These are phyloP conservation scores for Coelastrella sp. DNA, from an alignment of 139 green algal genomes.

Conservation along the genomic window DNA sequence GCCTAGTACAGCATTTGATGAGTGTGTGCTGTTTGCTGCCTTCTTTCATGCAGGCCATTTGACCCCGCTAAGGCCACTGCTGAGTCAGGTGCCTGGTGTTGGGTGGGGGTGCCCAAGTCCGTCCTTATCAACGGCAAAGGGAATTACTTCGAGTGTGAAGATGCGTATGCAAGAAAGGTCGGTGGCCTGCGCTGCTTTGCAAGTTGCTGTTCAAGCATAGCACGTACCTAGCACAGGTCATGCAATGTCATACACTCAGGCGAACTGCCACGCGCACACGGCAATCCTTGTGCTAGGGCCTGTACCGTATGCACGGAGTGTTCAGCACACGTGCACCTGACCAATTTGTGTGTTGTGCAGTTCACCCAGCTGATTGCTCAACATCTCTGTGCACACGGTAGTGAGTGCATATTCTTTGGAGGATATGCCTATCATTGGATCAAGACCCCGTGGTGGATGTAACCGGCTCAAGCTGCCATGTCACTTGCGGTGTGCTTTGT, in stretches of 20 bases:
- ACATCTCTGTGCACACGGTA: too few relatives aligned
- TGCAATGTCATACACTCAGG: neutral
- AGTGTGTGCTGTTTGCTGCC: too few relatives aligned
- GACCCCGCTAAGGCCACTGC: conserved; percentile 51
- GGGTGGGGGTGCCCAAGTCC: conserved; percentile 55
- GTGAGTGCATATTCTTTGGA: too few relatives aligned
- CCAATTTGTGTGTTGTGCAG: too few relatives aligned
- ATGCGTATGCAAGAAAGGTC: conserved; percentile 25
- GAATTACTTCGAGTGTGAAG: conserved; percentile 44
- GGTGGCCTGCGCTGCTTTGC: neutral
- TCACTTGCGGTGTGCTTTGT: neutral
- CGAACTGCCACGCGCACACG: too few relatives aligned
- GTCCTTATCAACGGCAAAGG: conserved; percentile 71
- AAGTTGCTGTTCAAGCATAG: too few relatives aligned
- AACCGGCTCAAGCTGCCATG: too few relatives aligned
- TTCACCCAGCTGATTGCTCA: too few relatives aligned
- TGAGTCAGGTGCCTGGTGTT: conserved; percentile 57
- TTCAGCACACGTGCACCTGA: too few relatives aligned
- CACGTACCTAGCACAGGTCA: neutral
- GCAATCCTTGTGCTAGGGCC: too few relatives aligned
- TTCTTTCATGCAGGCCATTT: conserved; percentile 63
- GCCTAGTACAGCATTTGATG: too few relatives aligned
- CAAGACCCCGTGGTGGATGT: neutral
- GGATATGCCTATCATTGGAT: neutral
- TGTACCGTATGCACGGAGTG: too few relatives aligned